Base-by-base conservation (phyloP, 2,329 filamentous ascomycete species). In the Helotiales sp. region DNA sequence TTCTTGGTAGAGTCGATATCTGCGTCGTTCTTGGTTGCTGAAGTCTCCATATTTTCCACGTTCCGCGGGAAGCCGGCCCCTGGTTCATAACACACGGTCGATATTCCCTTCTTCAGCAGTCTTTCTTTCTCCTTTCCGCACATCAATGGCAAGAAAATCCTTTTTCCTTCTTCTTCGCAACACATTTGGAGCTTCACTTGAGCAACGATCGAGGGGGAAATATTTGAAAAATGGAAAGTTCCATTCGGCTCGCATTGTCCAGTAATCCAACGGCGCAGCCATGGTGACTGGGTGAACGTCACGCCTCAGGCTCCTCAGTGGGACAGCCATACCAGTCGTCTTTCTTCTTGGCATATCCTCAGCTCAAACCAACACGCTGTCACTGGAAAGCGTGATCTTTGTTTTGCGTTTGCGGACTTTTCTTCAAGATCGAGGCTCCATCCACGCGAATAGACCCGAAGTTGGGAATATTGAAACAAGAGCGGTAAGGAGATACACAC, bases 21-120 rank as follows among this genome's bases (percentile, higher is more conserved):
- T 30, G 49, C 49, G 30, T 30, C 2, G 11, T 30, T 52, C 24
- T 52, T 28, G 30, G 24, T 52, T 52, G 49, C 15, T 52, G 49
- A 52, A 17, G 49, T 52, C 49, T 22, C 24, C 26, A 45, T 52
- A 30, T 10, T 52, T 52, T 7, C 22, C 24, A 30, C 24, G 49
- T 6, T 6, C 17, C 24, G 49, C 49, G 26, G 30, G 30, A 13
- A 15, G 26, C 11, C 49, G 13, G 49, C 28, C 49, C 49, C 49
- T 52, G 49, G 49, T 52, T 52, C 49, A 52, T 52, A 52, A 52
- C 26, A 43, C n/a, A 45, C 40, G n/a, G 40, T 45, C 40, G 17
- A 20, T 20, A 45, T 45, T 45, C n/a, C 40, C 8, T 8, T n/a
- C 40, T 45, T 45, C 10, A n/a, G 37, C 37, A 43, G 13, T 11